phyloP scores from a whole-genome alignment of 2,329 filamentous ascomycete species.

The Chaetoscypha palmicola region DNA sequence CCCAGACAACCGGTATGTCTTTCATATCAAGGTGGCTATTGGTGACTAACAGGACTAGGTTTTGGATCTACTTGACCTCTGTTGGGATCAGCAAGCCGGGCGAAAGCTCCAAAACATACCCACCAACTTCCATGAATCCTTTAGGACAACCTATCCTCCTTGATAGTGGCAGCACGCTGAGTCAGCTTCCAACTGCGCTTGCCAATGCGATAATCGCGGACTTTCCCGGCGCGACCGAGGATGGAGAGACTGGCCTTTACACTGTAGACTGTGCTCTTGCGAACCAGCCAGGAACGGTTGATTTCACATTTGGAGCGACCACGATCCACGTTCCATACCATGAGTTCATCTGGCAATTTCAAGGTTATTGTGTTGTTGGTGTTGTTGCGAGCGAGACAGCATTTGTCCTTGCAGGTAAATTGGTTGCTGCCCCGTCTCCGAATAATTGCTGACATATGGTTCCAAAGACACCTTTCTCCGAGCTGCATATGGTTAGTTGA shows the following conservation, averaged over 20 bases:
- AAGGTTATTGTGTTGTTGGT: conserved; percentile 8
- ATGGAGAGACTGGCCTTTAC: conserved; percentile 9
- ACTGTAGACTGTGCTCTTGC: conserved; percentile 10
- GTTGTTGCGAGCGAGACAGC: background rate
- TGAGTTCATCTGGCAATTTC: conserved; percentile 15
- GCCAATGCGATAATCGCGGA: conserved; percentile 8
- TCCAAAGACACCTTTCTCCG: conserved; percentile 19
- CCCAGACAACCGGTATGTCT: background rate
- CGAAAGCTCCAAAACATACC: background rate
- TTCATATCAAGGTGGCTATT: no score
- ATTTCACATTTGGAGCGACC: conserved; percentile 15
- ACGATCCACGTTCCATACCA: conserved; percentile 15
- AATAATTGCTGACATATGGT: background rate
- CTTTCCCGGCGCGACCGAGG: conserved; percentile 11
- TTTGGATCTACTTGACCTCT: conserved; percentile 20
- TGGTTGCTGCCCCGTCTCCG: no score
- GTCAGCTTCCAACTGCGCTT: conserved; percentile 10
- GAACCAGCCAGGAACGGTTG: conserved; percentile 8
- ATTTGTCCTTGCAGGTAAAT: background rate
- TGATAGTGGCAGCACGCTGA: conserved; percentile 15
- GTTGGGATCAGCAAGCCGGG: conserved; percentile 10
- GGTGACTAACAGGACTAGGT: conserved; percentile 9
- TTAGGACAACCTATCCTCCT: conserved; percentile 12
- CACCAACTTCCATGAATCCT: background rate
- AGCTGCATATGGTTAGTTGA: conserved; percentile 12